Conservation (phyloP, 2,329 filamentous ascomycete genomes). For the Botrytis fragariae region DNA sequence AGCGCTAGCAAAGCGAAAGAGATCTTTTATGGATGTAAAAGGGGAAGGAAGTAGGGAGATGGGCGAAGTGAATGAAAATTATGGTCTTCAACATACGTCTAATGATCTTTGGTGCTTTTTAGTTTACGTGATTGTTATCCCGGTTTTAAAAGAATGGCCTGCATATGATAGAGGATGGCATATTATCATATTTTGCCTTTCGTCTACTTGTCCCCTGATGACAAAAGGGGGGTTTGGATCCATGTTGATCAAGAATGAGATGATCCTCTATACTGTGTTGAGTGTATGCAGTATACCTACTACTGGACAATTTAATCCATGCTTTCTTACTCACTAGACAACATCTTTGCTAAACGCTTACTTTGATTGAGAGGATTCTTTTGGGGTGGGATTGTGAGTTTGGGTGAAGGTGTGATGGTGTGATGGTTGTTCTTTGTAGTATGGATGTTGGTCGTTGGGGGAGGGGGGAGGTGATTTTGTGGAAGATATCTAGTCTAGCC, state of each 20-base stretch:
- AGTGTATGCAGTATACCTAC: neutral
- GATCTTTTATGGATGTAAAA: neutral
- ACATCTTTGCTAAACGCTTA: neutral
- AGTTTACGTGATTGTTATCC: neutral
- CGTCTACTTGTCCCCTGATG: neutral
- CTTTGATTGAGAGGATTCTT: neutral
- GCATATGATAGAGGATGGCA: neutral
- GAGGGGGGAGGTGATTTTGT: no score
- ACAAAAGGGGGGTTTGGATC: neutral
- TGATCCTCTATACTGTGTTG: neutral
- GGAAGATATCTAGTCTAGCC: no score
- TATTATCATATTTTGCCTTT: neutral
- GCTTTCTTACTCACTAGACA: neutral
- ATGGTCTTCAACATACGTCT: neutral
- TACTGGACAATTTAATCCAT: neutral
- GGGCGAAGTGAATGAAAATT: neutral
- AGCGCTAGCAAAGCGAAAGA: constrained; percentile 5
- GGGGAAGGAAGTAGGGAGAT: neutral
- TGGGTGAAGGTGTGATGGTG: no score
- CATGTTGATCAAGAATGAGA: neutral
- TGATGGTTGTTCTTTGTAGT: no score
- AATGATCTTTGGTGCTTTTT: neutral
- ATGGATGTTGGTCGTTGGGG: no score
- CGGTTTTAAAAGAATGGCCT: no score
- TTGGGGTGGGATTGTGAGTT: neutral